Base-by-base conservation (phyloP, 768 basidiomycete genomes). In the Amanita inopinata region DNA sequence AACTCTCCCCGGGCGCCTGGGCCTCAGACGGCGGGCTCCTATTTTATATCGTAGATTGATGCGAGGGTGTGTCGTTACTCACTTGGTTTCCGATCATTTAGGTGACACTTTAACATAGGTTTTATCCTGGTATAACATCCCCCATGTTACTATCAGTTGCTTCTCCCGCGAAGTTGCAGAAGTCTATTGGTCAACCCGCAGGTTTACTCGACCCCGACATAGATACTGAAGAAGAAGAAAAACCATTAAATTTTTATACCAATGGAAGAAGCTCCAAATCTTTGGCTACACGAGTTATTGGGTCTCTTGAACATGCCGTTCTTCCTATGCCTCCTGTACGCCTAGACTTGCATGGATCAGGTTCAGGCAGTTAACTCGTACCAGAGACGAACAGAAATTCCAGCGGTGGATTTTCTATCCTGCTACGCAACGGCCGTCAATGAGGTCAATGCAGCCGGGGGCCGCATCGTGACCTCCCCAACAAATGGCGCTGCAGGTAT, bases 351-450 rank as follows among this genome's bases (percentile, higher is more conserved):
- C 28, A 36, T 42, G 17, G 19, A 25, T 2, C 22, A 20, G 6
- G 19, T 33, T 15, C 24, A 23, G 12, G 24, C 14, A 45, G 3
- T 5, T 18, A 17, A 15, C 34, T 38, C 6, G n/a, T 32, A 33
- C 5, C 50, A 90, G 86, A 74, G 84, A 47, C 84, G 75, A 59
- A 87, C 87, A 6, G 80, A 83, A 51, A 91, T 96, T 38, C 91
- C 91, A 0, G 91, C 89, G 0, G 79, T 98, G 62, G 92, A 98
- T 55, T 93, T 92, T 55, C 65, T 98, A 46, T 86, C 84, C 1
- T 89, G 88, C 47, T 97, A 96, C 60, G 93, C 91, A 2, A 93
- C 92, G 41, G 88, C 89, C 12, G 90, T 92, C 9, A 94, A 94
- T 53, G 93, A 96, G 58, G 91, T 94, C 9, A 96, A 94, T 54